Evolutionary conservation across 2,329 filamentous ascomycete species (phyloP), one percentile per base, ranked within the genome.

Genomic region (Aspergillus fructus): DNA sequence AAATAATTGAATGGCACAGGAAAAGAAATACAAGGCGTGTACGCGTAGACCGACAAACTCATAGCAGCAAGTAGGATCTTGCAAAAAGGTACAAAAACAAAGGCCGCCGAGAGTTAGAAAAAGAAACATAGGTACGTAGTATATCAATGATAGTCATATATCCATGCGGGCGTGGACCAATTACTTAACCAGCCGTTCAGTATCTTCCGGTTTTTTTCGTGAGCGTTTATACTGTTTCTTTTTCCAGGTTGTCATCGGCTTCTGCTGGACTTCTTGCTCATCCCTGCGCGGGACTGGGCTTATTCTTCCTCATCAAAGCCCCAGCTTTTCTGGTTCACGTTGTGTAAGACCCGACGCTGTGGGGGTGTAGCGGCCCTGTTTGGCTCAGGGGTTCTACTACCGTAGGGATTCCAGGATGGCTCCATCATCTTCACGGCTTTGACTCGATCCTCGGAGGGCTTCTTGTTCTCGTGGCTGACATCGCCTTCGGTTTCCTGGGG

Each of bases 341-440:
- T 63, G 9, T 61, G 61, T 33, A 68, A 59, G 7, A 63, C 56
- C 11, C 63, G 66, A 60, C 68, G 62, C n/a, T 67, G 55, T 11
- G 68, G 61, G 15, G 68, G 61, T 17, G 66, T 65, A 3, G 66
- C 62, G 42, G 60, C 64, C 51, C 70, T 67, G 45, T 61, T 63
- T 7, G 70, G 65, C 53, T 72, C 66, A 5, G 74, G 70, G 17
- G 70, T 68, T 33, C 71, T 67, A 49, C 79, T 77, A 49, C 79
- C 77, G 47, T 74, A 74, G 8, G 69, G 66, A 48, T 77, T 75
- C 81, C 79, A 82, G n/a, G 73, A 73, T 47, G 87, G 78, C 66
- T 89, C 84, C 85, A 91, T 89, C 80, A 85, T 88, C 74, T 89
- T 87, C 53, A 90, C 83, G 3, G 82, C 87, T 76, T 91, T 90